Percentiles rank a stretch among this genome's conserved stretches.
phyloP scores from a whole-genome alignment of 2,329 filamentous ascomycete genomes.

The Colletotrichum endophyticum region DNA sequence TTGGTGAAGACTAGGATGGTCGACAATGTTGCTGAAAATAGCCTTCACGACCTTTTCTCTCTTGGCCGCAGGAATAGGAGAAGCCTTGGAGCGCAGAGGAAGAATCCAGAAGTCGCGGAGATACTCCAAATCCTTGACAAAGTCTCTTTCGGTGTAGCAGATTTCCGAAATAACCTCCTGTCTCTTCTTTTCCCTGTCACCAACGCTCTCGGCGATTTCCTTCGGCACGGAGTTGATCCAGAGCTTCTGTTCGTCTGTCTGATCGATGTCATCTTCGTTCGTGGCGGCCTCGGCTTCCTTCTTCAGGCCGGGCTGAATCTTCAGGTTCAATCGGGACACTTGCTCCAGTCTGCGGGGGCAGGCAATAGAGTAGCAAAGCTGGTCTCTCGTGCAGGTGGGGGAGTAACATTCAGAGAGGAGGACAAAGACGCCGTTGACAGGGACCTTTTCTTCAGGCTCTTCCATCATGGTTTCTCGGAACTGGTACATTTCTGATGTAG shows the following conservation, averaged over 20 bases:
- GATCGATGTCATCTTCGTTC: slow-evolving; percentile 81
- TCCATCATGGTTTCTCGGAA: slow-evolving; percentile 94
- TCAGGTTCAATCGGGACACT: slow-evolving; percentile 91
- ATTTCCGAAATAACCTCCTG: slow-evolving; percentile 98
- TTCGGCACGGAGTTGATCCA: slow-evolving; percentile 99
- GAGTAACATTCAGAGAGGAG: slow-evolving; percentile 97
- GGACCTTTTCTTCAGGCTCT: slow-evolving; percentile 70
- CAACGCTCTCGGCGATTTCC: slow-evolving; percentile 88
- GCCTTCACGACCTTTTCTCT: slow-evolving; percentile 91
- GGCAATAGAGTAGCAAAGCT: slow-evolving; percentile 96
- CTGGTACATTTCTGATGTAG: slow-evolving; percentile 93
- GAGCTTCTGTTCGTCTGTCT: slow-evolving; percentile 94
- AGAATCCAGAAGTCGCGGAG: slow-evolving; percentile 98
- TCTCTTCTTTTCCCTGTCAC: slow-evolving; percentile 92
- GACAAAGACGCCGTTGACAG: slow-evolving; percentile 95
- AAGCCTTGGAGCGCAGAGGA: slow-evolving; percentile 80
- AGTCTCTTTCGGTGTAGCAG: slow-evolving; percentile 98
- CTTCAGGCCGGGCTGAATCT: slow-evolving; percentile 87
- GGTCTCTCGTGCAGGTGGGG: slow-evolving; percentile 93
- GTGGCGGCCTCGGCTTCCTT: slow-evolving; percentile 59
- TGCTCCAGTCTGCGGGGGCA: slow-evolving; percentile 94
- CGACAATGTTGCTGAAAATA: slow-evolving; percentile 95
- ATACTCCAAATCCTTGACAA: slow-evolving; percentile 98
- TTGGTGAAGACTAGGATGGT: slow-evolving; percentile 78
- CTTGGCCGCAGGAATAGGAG: slow-evolving; percentile 86